Evolutionary conservation across 2,329 filamentous ascomycete genomes (phyloP), one percentile per base, ranked within the genome.

Genomic region (Teratosphaeria gauchensis): DNA sequence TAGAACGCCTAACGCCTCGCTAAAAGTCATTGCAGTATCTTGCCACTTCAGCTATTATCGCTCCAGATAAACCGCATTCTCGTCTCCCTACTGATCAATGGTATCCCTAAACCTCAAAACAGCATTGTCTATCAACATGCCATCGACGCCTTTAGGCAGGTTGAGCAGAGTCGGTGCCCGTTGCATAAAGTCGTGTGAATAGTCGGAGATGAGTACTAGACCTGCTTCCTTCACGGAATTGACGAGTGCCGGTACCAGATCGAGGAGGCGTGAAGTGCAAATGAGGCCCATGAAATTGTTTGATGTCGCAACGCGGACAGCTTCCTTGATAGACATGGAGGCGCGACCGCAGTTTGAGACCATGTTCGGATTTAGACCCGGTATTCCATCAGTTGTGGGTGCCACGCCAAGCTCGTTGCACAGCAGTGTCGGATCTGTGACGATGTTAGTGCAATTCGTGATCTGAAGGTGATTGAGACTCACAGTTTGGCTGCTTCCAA

Each of bases 241-340:
- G 56, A 95, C 86, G 53, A 99, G 81, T 2, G 92, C 90, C 0
- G 94, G 94, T 8, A 96, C 92, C 78, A 96, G 90, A 62, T 95
- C 89, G 78, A 99, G 75, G 63, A 99, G 79, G 65, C 88, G 84
- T 33, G 90, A 92, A 66, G 87, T 91, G 75, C 92, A 96, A 61
- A 97, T 89, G 69, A 99, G 73, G 2, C 94, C 94, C 94, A 99
- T 99, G 65, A 99, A 90, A 72, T 99, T 99, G 72, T 99, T 99
- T 71, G 87, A 89, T 74, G 95, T 89, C 24, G 92, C 92, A 69
- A 95, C 90, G 63, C 92, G 84, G 14, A 96, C 94, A 4, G 90
- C 90, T 72, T 99, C 92, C 76, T 97, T 99, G 65, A 97, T 90
- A 5, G 90, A 96, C 64, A 87, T 87, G 14, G 87, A 88, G 54